Base-by-base conservation (phyloP, 495 filamentous ascomycete species). In the Entonaema liquescens region DNA sequence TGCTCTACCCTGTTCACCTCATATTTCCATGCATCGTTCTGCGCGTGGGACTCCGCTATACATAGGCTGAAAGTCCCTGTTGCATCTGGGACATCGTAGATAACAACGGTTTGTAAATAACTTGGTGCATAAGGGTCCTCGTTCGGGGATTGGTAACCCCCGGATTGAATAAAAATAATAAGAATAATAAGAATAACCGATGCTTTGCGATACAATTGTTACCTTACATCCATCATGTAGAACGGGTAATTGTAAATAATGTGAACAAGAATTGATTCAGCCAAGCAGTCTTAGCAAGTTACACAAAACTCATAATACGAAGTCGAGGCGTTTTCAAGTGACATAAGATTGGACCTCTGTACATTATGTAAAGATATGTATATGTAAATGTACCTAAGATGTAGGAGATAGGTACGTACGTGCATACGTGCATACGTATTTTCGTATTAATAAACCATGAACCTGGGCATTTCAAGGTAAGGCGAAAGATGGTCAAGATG, bases 11-110 rank as follows among this genome's bases (percentile, higher is more conserved):
- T 56, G 54, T 58, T 50, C 26, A 52, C 59, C 54, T 53, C 35
- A 33, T 49, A 35, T 23, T 52, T 38, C 33, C 56, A 57, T 40
- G 70, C 63, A 57, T 67, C 38, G 11, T 67, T 64, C 59, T 44
- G 57, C 31, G 55, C 35, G 52, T 62, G 62, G 62, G 55, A 54
- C 67, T 57, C 17, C 15, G 23, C 15, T 26, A n/a, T n/a, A n/a
- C n/a, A n/a, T 59, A 59, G 26, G 53, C 66, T 52, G 50, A 40
- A 62, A 36, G 44, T 57, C 57, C 68, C 53, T 62, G n/a, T 56
- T 56, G 36, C 40, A 42, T 65, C 60, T 60, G 54, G 53, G 59
- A 63, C 53, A 40, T 29, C 50, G 49, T 36, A 54, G 26, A 59
- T 13, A 19, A 29, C 21, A 53, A 13, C 26, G 1, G 15, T 3